Conservation (phyloP, 257 asterid species). For the Solanum medicagineum region DNA sequence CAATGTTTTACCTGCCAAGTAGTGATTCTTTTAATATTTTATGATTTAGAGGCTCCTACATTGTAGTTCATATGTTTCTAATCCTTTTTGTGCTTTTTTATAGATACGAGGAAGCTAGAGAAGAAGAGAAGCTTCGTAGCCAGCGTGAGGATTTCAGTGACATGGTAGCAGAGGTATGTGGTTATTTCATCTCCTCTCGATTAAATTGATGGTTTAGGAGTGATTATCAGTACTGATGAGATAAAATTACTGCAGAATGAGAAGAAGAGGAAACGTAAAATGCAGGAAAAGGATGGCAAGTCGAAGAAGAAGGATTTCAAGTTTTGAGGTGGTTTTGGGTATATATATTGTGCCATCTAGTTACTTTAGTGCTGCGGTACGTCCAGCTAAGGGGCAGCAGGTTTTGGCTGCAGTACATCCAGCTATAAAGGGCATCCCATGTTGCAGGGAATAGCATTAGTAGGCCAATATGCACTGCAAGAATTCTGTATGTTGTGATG, state of each 20-base stretch:
- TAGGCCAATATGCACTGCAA: background rate
- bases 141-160: constrained; percentile 97
- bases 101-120: constrained; percentile 98
- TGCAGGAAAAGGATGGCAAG: constrained; percentile 82
- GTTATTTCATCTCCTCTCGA: background rate
- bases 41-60: background rate
- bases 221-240: background rate
- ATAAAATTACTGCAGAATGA: constrained; percentile 45
- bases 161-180: constrained; percentile 91
- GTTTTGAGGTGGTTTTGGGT: constrained; percentile 15
- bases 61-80: background rate
- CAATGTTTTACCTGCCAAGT: constrained; percentile 91
- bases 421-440: background rate
- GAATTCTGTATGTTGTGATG: background rate
- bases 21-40: background rate
- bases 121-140: constrained; percentile 81
- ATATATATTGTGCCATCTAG: background rate
- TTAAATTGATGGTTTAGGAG: background rate
- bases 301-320: constrained; percentile 95
- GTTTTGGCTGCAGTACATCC: background rate
- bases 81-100: background rate
- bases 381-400: background rate
- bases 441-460: background rate
- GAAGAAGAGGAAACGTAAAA: constrained; percentile 83
- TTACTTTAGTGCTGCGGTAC: background rate